phyloP scores from a whole-genome alignment of 2,329 filamentous ascomycete species.

The Trichoderma sp. region DNA sequence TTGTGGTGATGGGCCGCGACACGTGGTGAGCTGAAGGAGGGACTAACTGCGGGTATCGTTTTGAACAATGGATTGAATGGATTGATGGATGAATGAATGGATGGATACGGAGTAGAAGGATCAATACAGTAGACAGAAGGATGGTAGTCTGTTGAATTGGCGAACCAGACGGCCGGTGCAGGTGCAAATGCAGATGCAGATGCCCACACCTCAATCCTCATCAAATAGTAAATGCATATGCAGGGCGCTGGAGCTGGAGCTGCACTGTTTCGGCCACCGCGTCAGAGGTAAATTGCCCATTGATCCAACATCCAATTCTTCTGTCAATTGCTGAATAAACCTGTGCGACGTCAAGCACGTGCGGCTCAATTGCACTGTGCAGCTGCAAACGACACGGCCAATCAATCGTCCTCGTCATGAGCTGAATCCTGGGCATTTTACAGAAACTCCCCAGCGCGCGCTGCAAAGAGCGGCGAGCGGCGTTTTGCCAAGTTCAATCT shows the following conservation, averaged over 20 bases:
- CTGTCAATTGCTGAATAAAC: background rate
- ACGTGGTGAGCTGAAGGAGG: background rate
- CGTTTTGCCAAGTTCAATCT: background rate
- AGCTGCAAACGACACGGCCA: background rate
- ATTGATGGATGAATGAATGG: background rate
- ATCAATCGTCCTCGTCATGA: background rate
- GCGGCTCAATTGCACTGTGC: background rate
- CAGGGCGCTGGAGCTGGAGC: background rate
- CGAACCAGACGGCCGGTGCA: background rate
- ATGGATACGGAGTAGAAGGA: background rate
- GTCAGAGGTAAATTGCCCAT: background rate
- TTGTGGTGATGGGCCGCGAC: background rate
- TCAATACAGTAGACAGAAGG: background rate
- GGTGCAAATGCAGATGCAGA: background rate
- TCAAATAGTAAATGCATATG: background rate
- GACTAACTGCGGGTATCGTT: background rate
- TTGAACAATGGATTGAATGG: background rate
- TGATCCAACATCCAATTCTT: too few relatives aligned
- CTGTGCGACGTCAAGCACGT: background rate
- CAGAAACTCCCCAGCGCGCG: background rate
- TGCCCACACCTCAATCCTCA: background rate
- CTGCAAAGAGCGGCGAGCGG: slow-evolving; percentile 12
- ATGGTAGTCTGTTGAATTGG: background rate
- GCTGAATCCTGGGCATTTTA: background rate
- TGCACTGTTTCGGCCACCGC: background rate